phyloP scores from a whole-genome alignment of 2,329 filamentous ascomycete genomes.

The Calonectria pseudoreteaudii region DNA sequence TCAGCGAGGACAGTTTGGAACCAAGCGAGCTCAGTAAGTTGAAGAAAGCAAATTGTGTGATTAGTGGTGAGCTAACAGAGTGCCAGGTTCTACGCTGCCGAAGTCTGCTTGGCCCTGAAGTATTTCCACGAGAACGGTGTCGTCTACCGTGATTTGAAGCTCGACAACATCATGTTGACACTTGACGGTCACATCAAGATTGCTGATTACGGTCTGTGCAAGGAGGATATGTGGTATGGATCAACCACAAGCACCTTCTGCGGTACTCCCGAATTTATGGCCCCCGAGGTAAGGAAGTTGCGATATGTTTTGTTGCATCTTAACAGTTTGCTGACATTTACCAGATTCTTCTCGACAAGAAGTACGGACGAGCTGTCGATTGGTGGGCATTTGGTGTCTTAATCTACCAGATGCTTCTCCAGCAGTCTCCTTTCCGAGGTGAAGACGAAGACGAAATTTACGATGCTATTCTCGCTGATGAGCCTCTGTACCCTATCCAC shows the following conservation, averaged over 20 bases:
- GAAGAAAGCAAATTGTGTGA: background rate
- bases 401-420: conserved; percentile 99
- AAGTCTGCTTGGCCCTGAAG: conserved; percentile 96
- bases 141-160: conserved; percentile 97
- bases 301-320: background rate
- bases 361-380: conserved; percentile 96
- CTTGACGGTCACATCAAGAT: conserved; percentile 99
- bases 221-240: conserved; percentile 99
- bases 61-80: conserved; percentile 29
- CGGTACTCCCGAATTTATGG: conserved; percentile 99
- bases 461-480: conserved; percentile 96
- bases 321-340: conserved; percentile 44
- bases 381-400: conserved; percentile 99
- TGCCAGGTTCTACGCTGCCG: conserved; percentile 90
- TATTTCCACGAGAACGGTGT: conserved; percentile 99
- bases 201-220: conserved; percentile 98
- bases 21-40: conserved; percentile 92
- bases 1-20: conserved; percentile 94
- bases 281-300: conserved; percentile 79
- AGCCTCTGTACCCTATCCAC: conserved; percentile 97
- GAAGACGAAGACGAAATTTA: conserved; percentile 99
- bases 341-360: conserved; percentile 96
- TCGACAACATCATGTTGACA: conserved; percentile 90
- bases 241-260: conserved; percentile 98
- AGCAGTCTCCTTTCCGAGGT: conserved; percentile 98